phyloP scores from a whole-genome alignment of 768 basidiomycete genomes.

The Kockovaella imperatae region DNA sequence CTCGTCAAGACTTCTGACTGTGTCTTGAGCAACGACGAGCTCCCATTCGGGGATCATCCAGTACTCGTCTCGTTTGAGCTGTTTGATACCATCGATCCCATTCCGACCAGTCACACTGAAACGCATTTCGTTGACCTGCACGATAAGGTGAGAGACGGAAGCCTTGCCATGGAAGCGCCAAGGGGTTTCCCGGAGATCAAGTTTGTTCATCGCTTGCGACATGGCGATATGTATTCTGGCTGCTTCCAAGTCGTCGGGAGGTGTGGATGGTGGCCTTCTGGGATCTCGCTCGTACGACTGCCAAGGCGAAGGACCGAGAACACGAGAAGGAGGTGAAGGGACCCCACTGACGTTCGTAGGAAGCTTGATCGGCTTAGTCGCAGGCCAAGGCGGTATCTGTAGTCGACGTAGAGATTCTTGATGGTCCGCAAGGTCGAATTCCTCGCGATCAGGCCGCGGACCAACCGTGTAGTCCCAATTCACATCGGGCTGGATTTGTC shows the following conservation, averaged over 20 bases:
- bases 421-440: slow-evolving; percentile 37
- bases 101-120: slow-evolving; percentile 9
- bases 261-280: slow-evolving; percentile 3
- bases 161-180: slow-evolving; percentile 43
- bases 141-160: slow-evolving; percentile 34
- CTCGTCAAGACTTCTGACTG: slow-evolving; percentile 24
- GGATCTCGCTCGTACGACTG: slow-evolving; percentile 23
- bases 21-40: slow-evolving; percentile 33
- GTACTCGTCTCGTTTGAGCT: slow-evolving; percentile 38
- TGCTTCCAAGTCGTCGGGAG: slow-evolving; percentile 1
- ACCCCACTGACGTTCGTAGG: slow-evolving; percentile 14
- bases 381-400: slow-evolving; percentile 29
- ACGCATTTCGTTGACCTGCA: slow-evolving; percentile 31
- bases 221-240: slow-evolving; percentile 11
- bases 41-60: slow-evolving; percentile 45
- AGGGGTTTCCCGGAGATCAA: slow-evolving; percentile 23
- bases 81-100: slow-evolving; percentile 20
- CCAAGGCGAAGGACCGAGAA: slow-evolving; percentile 22
- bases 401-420: slow-evolving; percentile 24
- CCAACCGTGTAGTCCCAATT: slow-evolving; percentile 40
- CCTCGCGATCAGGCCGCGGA: slow-evolving; percentile 37
- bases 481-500: slow-evolving; percentile 34
- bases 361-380: slow-evolving; percentile 30
- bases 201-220: slow-evolving; percentile 16
- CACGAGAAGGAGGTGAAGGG: slow-evolving; percentile 5